Evolutionary conservation across 2,329 filamentous ascomycete species (phyloP), one percentile per base, ranked within the genome.

Genomic region (Ophiostoma australiae): DNA sequence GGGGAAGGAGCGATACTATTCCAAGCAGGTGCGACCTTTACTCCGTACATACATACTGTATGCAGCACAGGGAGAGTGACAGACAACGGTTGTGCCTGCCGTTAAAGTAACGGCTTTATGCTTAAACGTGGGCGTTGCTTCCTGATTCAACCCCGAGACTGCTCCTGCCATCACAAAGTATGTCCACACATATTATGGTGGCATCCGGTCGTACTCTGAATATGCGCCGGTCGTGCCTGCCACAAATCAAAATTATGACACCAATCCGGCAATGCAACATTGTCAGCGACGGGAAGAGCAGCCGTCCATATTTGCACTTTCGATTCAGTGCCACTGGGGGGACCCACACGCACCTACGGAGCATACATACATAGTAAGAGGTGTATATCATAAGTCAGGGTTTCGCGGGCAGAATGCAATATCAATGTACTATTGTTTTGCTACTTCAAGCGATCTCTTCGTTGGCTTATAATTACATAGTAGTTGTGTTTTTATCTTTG

Each of bases 371-470:
- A 31, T 31, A 31, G 27, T 31, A 31, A n/a, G n/a, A n/a, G n/a
- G n/a, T n/a, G n/a, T n/a, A n/a, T 31, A 31, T 31, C 27, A 31
- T 3, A 31, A 31, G 27, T 31, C 52, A 58, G 52, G 52, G 52
- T 58, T 58, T 48, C 17, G 44, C 52, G 1, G 52, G 52, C 6
- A 27, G 11, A 58, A 27, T 58, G 23, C n/a, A 5, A 55, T 27
- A 15, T 58, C n/a, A 10, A 11, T 58, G 27, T 27, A 13, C 15
- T 11, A 10, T n/a, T 8, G 3, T 58, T 58, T 63, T 63, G 58
- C 58, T 63, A 63, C 58, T 63, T 63, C 4, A 63, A 63, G 58
- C 58, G 27, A 63, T 63, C 58, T 17, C 52, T 63, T 31, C 27
- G 33, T 23, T 58, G 17, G 6, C 48, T 52, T 52, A 11, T 11